phyloP scores from a whole-genome alignment of 2,329 filamentous ascomycete species.

The Monosporascus sp. region DNA sequence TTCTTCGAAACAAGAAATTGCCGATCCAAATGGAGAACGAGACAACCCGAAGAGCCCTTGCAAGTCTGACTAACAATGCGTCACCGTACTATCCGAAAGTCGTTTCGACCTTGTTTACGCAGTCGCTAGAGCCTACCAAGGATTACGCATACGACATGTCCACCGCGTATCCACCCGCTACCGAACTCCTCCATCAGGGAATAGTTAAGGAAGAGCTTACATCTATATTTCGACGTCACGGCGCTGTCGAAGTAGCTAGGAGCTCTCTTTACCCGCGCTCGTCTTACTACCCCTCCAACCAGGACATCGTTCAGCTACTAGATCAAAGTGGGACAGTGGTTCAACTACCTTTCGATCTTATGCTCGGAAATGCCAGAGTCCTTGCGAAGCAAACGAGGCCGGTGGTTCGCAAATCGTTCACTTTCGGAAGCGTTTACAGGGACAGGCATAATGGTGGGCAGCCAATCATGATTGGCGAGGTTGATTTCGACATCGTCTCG shows the following conservation, averaged over 20 bases:
- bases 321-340: conserved; percentile 81
- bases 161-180: conserved; percentile 44
- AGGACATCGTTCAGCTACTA: conserved; percentile 72
- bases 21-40: conserved; percentile 92
- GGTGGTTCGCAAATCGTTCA: conserved; percentile 69
- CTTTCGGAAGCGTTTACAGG: conserved; percentile 84
- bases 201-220: conserved; percentile 70
- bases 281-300: conserved; percentile 59
- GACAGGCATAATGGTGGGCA: conserved; percentile 74
- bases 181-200: conserved; percentile 64
- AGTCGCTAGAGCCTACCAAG: conserved; percentile 71
- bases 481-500: conserved; percentile 95
- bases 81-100: conserved; percentile 90
- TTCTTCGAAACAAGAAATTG: conserved; percentile 79
- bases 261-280: conserved; percentile 78
- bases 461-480: conserved; percentile 77
- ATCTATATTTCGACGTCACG: conserved; percentile 81
- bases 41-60: conserved; percentile 76
- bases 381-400: conserved; percentile 66
- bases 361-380: conserved; percentile 78
- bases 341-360: conserved; percentile 91
- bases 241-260: conserved; percentile 74
- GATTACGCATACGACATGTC: conserved; percentile 75
- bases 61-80: conserved; percentile 72
- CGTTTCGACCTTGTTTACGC: conserved; percentile 76